phyloP scores from a whole-genome alignment of 1,139 yeast species.

The Debaryomycetaceae sp. region DNA sequence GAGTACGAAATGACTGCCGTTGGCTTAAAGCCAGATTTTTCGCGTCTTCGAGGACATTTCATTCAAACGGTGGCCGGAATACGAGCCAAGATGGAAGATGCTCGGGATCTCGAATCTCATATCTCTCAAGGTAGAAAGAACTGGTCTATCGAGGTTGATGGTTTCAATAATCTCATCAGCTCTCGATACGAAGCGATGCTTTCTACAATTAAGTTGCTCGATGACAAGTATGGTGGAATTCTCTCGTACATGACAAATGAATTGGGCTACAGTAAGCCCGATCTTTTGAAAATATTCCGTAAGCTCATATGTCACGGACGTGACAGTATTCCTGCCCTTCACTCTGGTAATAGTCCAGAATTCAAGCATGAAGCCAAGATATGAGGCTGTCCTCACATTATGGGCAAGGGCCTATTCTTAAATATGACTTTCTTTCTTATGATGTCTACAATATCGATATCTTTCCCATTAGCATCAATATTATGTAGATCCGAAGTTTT shows the following conservation, averaged over 20 bases:
- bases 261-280: conserved; percentile 47
- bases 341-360: not conserved
- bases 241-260: conserved; percentile 44
- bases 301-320: conserved; percentile 28
- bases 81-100: conserved; percentile 21
- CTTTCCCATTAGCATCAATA: conserved; percentile 2
- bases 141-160: conserved; percentile 45
- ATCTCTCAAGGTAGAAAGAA: conserved; percentile 33
- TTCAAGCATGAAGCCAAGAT: not conserved
- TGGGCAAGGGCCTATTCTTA: conserved; percentile 67
- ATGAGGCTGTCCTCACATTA: conserved; percentile 44
- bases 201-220: conserved; percentile 50
- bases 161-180: conserved; percentile 57
- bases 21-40: conserved; percentile 56
- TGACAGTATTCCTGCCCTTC: not conserved
- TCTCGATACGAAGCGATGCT: conserved; percentile 74
- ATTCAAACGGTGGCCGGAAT: conserved; percentile 26
- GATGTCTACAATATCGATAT: conserved; percentile 54
- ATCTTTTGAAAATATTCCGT: conserved; percentile 46
- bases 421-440: conserved; percentile 56
- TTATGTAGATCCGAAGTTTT: conserved; percentile 7
- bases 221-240: conserved; percentile 57
- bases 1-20: conserved; percentile 66
- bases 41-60: conserved; percentile 33
- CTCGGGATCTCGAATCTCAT: conserved; percentile 22